Percentiles rank a stretch among this genome's conserved stretches.
These are phyloP conservation scores for Akanthomyces muscarius DNA, from an alignment of 2,329 filamentous ascomycete species.

Conservation along the genomic window DNA sequence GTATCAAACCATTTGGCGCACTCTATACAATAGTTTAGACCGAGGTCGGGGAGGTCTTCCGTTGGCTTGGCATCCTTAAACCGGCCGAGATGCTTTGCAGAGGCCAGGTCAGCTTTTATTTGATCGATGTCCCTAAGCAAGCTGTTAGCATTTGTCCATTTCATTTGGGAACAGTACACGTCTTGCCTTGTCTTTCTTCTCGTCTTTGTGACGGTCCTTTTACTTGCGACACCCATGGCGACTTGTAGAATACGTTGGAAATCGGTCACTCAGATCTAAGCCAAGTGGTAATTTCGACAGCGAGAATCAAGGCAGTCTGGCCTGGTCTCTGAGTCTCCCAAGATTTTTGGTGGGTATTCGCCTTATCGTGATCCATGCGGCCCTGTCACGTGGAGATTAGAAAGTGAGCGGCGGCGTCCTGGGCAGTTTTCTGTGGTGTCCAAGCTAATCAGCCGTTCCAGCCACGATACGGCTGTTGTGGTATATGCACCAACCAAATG, in stretches of 20 bases:
- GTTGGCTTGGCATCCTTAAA: slow-evolving; percentile 73
- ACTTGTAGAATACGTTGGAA: neutral
- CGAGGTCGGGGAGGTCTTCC: slow-evolving; percentile 85
- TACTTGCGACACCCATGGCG: slow-evolving; percentile 65
- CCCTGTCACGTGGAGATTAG: neutral
- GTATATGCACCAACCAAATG: too few species aligned
- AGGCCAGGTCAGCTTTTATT: slow-evolving; percentile 75
- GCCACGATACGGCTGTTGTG: too few species aligned
- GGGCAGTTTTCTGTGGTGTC: too few species aligned
- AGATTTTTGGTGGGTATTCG: slow-evolving; percentile 10
- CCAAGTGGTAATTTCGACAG: neutral
- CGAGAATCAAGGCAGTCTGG: neutral
- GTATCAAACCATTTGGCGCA: slow-evolving; percentile 97
- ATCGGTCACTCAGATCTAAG: neutral
- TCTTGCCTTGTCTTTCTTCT: slow-evolving; percentile 64
- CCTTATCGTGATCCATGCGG: neutral
- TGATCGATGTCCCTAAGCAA: slow-evolving; percentile 82
- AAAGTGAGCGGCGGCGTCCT: too few species aligned
- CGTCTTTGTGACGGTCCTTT: slow-evolving; percentile 68
- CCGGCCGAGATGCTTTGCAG: slow-evolving; percentile 73
- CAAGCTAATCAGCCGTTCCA: too few species aligned
- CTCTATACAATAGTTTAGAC: slow-evolving; percentile 81
- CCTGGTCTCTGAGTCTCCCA: too few species aligned
- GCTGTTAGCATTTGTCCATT: neutral
- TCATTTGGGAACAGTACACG: slow-evolving; percentile 15